These are phyloP conservation scores for Sphaerobolus stellatus DNA, from an alignment of 1,284 basidiomycete genomes.

Conservation along the genomic window DNA sequence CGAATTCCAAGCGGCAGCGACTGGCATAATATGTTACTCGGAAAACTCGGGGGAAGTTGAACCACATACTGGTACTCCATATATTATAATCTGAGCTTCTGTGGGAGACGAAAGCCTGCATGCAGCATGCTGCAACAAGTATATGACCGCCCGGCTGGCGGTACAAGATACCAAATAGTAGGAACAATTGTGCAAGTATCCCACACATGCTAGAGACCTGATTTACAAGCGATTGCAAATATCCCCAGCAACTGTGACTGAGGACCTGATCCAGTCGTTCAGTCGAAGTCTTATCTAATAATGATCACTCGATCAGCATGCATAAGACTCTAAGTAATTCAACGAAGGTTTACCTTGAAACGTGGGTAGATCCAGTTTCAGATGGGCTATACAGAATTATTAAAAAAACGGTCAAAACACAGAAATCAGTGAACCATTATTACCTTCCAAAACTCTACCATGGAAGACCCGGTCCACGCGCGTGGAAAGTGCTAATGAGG, in stretches of 20 bases:
- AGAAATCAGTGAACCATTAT: no score
- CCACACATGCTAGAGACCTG: constrained; percentile 1
- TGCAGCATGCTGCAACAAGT: no score
- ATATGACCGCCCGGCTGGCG: not conserved
- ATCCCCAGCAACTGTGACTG: constrained; percentile 2
- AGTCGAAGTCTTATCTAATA: not conserved
- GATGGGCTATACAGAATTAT: constrained; percentile 1
- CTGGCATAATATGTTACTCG: no score
- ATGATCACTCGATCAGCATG: not conserved
- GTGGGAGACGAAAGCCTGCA: no score
- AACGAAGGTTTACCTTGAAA: constrained; percentile 4
- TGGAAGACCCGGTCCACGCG: no score
- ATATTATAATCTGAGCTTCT: no score
- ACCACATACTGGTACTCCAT: no score
- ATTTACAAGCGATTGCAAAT: not conserved
- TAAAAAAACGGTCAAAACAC: no score
- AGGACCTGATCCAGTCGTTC: not conserved
- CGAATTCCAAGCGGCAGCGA: constrained; percentile 4
- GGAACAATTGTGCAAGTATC: constrained; percentile 1
- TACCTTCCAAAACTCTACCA: no score
- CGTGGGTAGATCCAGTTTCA: constrained; percentile 7
- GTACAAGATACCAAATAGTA: not conserved
- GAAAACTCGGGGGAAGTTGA: no score
- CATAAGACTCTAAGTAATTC: not conserved
- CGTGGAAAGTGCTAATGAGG: no score